Conservation (phyloP, 768 basidiomycete species). For the Leccinellum rugosiceps region DNA sequence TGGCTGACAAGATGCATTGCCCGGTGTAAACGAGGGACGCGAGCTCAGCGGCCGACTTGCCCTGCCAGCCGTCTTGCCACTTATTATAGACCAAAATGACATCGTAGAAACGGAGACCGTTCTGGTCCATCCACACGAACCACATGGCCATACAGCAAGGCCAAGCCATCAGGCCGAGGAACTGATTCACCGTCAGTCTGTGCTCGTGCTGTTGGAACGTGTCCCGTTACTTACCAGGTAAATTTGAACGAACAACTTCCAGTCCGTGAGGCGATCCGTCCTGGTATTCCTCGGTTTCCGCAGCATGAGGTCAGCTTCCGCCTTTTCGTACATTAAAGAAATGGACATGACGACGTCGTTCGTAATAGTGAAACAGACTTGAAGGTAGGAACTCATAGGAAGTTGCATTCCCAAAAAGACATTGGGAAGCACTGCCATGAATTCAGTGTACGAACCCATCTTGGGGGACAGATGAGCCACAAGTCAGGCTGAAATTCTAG, state of each 20-base stretch:
- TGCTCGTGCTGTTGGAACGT: background rate
- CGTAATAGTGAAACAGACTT: constrained; percentile 51
- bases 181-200: constrained; percentile 22
- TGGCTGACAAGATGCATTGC: constrained; percentile 40
- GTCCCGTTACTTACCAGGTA: constrained; percentile 36
- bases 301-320: constrained; percentile 47
- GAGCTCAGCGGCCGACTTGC: constrained; percentile 29
- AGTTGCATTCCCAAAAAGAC: constrained; percentile 60
- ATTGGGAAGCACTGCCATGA: constrained; percentile 54
- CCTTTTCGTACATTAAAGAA: constrained; percentile 48
- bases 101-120: constrained; percentile 33
- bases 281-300: constrained; percentile 49
- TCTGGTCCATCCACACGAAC: constrained; percentile 38
- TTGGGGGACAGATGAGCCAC: constrained; percentile 11
- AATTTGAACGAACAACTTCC: constrained; percentile 47
- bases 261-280: constrained; percentile 46
- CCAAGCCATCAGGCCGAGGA: constrained; percentile 45
- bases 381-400: constrained; percentile 51
- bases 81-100: constrained; percentile 39
- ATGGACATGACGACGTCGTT: constrained; percentile 52
- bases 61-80: constrained; percentile 38
- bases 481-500: background rate
- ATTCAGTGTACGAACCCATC: constrained; percentile 55
- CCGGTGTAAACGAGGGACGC: constrained; percentile 37
- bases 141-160: constrained; percentile 41